Evolutionary conservation across 257 asterid species (phyloP).

Genomic region (Nicotiana paniculata): DNA sequence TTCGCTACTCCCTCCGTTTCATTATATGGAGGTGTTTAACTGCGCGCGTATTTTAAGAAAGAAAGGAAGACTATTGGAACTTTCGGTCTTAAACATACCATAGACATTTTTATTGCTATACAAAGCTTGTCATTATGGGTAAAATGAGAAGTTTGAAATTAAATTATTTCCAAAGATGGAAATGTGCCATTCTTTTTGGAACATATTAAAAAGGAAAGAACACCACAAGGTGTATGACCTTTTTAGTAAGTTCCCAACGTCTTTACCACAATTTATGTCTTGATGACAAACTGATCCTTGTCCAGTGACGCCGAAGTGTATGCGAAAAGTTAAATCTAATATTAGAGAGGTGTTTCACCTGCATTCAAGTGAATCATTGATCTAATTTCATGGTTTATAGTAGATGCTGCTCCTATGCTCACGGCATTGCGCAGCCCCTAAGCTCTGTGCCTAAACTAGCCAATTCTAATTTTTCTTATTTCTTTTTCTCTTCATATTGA

Average conservation of each 20-base stretch:
- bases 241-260: background rate
- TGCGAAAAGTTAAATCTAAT: background rate
- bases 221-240: background rate
- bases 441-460: background rate
- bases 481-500: background rate
- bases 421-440: background rate
- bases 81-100: background rate
- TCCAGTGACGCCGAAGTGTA: background rate
- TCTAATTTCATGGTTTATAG: background rate
- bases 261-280: background rate
- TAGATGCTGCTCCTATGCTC: background rate
- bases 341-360: background rate
- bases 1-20: background rate
- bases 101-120: background rate
- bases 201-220: background rate
- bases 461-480: background rate
- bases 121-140: background rate
- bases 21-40: background rate
- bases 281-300: background rate
- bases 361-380: background rate
- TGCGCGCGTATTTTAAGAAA: background rate
- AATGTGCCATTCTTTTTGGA: background rate
- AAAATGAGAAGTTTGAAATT: background rate
- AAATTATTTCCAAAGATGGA: background rate
- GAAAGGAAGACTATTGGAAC: background rate